phyloP scores from a whole-genome alignment of 108 stramenopile genomes.

The Discostella pseudostelligera region DNA sequence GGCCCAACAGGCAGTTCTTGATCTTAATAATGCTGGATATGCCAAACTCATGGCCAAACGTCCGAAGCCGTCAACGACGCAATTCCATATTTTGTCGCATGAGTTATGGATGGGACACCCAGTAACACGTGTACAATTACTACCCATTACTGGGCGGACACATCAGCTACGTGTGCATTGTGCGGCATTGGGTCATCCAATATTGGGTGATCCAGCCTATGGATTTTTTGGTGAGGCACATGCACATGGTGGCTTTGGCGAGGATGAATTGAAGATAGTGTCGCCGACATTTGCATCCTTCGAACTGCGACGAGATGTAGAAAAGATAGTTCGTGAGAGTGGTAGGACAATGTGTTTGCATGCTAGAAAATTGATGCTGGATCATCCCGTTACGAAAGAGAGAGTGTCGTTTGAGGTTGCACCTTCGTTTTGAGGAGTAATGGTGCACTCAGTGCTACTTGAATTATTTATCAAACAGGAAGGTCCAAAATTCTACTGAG shows the following conservation, averaged over 20 bases:
- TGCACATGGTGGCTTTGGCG: slow-evolving; percentile 49
- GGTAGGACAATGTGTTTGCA: slow-evolving; percentile 64
- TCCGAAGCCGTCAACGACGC: slow-evolving; percentile 61
- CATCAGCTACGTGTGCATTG: slow-evolving; percentile 84
- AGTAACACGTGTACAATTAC: slow-evolving; percentile 56
- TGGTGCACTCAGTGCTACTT: no score
- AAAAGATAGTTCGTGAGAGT: slow-evolving; percentile 28
- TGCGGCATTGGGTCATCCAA: slow-evolving; percentile 64
- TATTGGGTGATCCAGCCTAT: slow-evolving; percentile 83
- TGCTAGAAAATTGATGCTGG: slow-evolving; percentile 54
- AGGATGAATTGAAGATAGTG: slow-evolving; percentile 8
- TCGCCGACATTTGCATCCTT: slow-evolving; percentile 41
- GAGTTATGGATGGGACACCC: slow-evolving; percentile 51
- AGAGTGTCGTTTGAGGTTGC: slow-evolving; percentile 62
- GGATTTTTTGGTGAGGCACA: slow-evolving; percentile 56
- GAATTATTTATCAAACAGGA: no score
- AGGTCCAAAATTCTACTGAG: neutral
- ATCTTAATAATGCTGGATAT: slow-evolving; percentile 64
- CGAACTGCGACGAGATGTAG: slow-evolving; percentile 41
- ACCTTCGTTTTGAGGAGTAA: slow-evolving; percentile 59
- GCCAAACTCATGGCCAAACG: slow-evolving; percentile 60
- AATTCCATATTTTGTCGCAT: slow-evolving; percentile 46
- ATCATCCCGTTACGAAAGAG: slow-evolving; percentile 65
- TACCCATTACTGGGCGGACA: slow-evolving; percentile 68
- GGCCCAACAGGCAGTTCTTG: slow-evolving; percentile 52